Evolutionary conservation across 768 basidiomycete species (phyloP).

Genomic region (Brasilioporus rufonigricans): DNA sequence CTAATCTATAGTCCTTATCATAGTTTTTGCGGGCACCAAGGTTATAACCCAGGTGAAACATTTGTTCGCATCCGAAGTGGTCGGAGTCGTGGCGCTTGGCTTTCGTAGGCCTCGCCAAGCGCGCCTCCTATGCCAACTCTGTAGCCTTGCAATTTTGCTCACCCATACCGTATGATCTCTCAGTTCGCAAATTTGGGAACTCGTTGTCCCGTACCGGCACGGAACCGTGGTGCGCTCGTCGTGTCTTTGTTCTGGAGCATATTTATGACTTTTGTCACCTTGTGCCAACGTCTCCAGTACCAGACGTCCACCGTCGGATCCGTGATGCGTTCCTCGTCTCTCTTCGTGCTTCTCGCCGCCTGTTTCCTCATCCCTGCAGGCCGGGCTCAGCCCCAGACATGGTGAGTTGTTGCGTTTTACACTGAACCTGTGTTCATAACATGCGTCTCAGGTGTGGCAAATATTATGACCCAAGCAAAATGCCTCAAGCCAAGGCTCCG

Average conservation of each 20-base stretch:
- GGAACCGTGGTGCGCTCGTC: slow-evolving; percentile 4
- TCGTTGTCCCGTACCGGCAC: not conserved
- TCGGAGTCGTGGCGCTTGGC: not conserved
- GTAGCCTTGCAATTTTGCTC: not conserved
- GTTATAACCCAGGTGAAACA: slow-evolving; percentile 10
- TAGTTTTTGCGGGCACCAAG: not conserved
- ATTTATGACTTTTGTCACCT: not conserved
- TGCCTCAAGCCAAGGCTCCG: slow-evolving; percentile 31
- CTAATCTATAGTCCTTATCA: not conserved
- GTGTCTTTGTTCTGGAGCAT: not conserved
- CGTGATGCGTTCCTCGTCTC: slow-evolving; percentile 6
- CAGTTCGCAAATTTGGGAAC: not conserved
- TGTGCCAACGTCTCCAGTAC: not conserved
- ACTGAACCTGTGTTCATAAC: not conserved
- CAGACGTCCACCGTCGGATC: not conserved
- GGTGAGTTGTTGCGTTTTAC: slow-evolving; percentile 15
- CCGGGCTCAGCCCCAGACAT: slow-evolving; percentile 30
- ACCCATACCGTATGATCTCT: slow-evolving; percentile 1
- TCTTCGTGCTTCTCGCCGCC: slow-evolving; percentile 12
- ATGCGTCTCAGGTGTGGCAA: slow-evolving; percentile 41
- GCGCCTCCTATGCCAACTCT: not conserved
- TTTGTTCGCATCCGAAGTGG: not conserved
- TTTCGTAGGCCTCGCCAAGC: not conserved
- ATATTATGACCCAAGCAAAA: slow-evolving; percentile 46
- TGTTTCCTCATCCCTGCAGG: slow-evolving; percentile 14